Evolutionary conservation across 2,329 filamentous ascomycete species (phyloP).

Genomic region (Fusarium fujikuroi): DNA sequence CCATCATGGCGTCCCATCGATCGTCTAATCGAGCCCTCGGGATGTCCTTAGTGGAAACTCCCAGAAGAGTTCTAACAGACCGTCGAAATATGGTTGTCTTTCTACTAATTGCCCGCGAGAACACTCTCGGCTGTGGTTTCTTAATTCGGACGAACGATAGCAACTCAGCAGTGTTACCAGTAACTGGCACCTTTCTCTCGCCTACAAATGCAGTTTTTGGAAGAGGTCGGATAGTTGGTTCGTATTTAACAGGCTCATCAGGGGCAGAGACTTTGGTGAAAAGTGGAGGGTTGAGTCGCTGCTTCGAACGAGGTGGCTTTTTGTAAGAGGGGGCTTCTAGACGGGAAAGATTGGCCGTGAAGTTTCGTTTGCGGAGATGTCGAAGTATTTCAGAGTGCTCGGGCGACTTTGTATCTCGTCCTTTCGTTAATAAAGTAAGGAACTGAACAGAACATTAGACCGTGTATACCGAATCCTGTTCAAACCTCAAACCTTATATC

Average conservation of each 20-base stretch:
- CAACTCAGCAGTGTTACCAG: constrained; percentile 63
- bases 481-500: constrained; percentile 67
- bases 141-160: constrained; percentile 73
- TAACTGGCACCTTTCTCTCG: constrained; percentile 61
- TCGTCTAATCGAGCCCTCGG: constrained; percentile 55
- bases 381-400: constrained; percentile 56
- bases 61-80: constrained; percentile 51
- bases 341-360: constrained; percentile 37
- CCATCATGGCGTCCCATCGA: constrained; percentile 58
- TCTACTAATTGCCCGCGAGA: constrained; percentile 68
- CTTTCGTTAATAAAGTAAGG: constrained; percentile 54
- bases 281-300: constrained; percentile 40
- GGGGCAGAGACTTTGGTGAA: constrained; percentile 49
- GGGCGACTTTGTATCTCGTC: constrained; percentile 50
- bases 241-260: constrained; percentile 58
- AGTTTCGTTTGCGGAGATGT: constrained; percentile 52
- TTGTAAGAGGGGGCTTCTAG: constrained; percentile 11
- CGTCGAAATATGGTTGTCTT: constrained; percentile 58
- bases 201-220: constrained; percentile 58
- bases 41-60: constrained; percentile 53
- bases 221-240: constrained; percentile 57
- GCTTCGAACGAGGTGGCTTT: constrained; percentile 19
- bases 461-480: not conserved
- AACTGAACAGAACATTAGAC: constrained; percentile 47
- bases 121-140: constrained; percentile 70